Conservation (phyloP, 1,284 basidiomycete genomes). For the Athelia sp. region DNA sequence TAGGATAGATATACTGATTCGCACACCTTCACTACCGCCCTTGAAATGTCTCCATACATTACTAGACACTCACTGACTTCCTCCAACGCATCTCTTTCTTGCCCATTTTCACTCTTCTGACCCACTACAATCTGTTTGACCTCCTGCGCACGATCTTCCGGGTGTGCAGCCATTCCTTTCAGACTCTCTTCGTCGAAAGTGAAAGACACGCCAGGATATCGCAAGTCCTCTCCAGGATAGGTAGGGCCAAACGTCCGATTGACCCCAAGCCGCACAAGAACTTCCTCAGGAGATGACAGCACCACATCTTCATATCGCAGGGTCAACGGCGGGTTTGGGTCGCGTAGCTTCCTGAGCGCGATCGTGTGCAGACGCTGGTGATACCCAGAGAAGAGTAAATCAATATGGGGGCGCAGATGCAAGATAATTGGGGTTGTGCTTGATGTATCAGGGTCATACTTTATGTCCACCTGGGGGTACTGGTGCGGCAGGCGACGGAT, state of each 20-base stretch:
- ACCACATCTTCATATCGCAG: conserved; percentile 66
- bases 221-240: conserved; percentile 72
- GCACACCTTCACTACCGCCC: conserved; percentile 60
- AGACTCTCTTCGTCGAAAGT: conserved; percentile 66
- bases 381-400: conserved; percentile 73
- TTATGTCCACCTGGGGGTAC: conserved; percentile 80
- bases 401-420: conserved; percentile 72
- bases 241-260: conserved; percentile 81
- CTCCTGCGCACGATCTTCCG: conserved; percentile 64
- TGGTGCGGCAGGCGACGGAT: conserved; percentile 57
- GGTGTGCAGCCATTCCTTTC: conserved; percentile 33
- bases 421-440: conserved; percentile 72
- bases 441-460: conserved; percentile 75
- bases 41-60: conserved; percentile 69
- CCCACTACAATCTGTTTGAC: conserved; percentile 71
- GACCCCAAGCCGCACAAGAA: conserved; percentile 62
- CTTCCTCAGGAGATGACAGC: conserved; percentile 53
- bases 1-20: conserved; percentile 9
- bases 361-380: conserved; percentile 77
- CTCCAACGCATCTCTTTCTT: conserved; percentile 57
- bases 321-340: conserved; percentile 57
- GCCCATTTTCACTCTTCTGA: conserved; percentile 57
- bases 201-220: conserved; percentile 82
- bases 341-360: conserved; percentile 58
- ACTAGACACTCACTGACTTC: conserved; percentile 57